A percentile compares a stretch with the other conserved stretches of the same genome.
Conservation (phyloP, 169 alveolate genomes). For the Sarcocystis neurona region DNA sequence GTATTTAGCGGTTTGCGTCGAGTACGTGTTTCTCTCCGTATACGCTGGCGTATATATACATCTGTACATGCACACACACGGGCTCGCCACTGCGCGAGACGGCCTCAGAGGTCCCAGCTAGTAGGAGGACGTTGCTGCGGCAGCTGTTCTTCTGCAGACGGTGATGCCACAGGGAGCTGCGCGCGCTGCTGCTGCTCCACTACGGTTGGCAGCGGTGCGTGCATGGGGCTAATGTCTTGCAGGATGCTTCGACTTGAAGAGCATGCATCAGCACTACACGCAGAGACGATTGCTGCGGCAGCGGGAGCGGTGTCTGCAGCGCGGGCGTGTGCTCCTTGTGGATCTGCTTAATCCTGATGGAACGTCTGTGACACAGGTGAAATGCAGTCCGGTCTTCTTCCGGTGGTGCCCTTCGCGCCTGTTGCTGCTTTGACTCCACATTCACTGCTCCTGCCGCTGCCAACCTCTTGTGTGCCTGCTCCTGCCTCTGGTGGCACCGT, state of each 20-base stretch:
- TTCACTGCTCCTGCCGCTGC: not conserved
- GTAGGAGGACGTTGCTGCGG: not conserved
- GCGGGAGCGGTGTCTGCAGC: not conserved
- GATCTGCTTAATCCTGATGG: slow-evolving; percentile 1
- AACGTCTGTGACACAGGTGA: not conserved
- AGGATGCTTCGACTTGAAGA: not conserved
- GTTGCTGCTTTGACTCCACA: not conserved
- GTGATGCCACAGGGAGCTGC: not conserved
- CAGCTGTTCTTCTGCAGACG: not conserved
- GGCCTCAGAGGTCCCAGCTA: not conserved
- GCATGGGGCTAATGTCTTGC: not conserved
- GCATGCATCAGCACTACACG: slow-evolving; percentile 7
- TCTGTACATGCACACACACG: no score
- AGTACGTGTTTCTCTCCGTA: no score
- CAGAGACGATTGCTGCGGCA: not conserved
- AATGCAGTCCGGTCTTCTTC: not conserved
- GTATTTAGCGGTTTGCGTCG: no score
- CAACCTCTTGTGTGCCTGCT: not conserved
- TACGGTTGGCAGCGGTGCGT: no score
- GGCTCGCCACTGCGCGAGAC: no score
- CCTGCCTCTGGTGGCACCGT: no score
- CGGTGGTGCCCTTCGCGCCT: not conserved
- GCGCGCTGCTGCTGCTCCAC: no score
- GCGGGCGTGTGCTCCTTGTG: not conserved
- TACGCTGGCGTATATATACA: no score